These are phyloP conservation scores for Microstegium vimineum DNA, from an alignment of 176 grass and related monocot species.

Conservation along the genomic window DNA sequence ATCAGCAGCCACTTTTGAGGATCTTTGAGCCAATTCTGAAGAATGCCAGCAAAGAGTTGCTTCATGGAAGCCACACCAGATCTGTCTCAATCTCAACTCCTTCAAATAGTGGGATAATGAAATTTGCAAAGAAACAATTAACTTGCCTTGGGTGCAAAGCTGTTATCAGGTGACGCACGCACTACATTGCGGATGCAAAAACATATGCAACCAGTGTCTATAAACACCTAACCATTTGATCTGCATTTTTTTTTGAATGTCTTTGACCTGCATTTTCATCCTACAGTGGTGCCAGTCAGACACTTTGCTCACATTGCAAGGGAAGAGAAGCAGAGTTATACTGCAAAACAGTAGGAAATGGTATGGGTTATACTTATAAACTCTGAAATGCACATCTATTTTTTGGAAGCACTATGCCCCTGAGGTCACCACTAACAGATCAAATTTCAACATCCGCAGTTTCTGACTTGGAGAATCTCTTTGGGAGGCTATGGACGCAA, in stretches of 20 bases:
- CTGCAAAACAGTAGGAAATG: conserved; percentile 91
- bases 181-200: neutral
- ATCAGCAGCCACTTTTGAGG: conserved; percentile 76
- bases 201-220: neutral
- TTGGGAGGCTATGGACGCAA: conserved; percentile 93
- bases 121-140: conserved; percentile 91
- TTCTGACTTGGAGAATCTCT: conserved; percentile 80
- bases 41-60: conserved; percentile 93
- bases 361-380: conserved; percentile 24
- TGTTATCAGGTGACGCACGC: conserved; percentile 67
- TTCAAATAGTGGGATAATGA: conserved; percentile 98
- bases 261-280: neutral
- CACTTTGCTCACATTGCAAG: conserved; percentile 94
- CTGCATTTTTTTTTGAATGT: no score
- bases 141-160: conserved; percentile 97
- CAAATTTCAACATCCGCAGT: conserved; percentile 37
- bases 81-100: conserved; percentile 94
- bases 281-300: conserved; percentile 65
- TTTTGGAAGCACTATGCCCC: neutral
- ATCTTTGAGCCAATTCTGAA: conserved; percentile 98
- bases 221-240: neutral
- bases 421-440: neutral
- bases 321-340: conserved; percentile 96
- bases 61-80: conserved; percentile 98
- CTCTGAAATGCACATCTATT: neutral